Conservation (phyloP, 805 yeast genomes). For the Yamadazyma endophytica region DNA sequence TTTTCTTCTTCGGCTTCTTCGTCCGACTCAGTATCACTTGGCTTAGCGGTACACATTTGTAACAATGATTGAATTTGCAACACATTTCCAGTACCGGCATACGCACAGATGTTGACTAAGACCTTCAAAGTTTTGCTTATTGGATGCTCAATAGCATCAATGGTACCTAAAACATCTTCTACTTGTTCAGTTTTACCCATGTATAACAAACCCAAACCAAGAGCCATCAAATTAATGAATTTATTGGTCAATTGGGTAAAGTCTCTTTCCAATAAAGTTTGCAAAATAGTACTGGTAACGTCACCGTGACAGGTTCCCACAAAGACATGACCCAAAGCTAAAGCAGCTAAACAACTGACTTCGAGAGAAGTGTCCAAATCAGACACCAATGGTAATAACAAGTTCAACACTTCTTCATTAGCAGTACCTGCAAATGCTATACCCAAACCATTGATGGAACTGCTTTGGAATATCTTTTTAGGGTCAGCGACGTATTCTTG, state of each 20-base stretch:
- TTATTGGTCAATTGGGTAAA: constrained; percentile 72
- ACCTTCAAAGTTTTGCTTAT: constrained; percentile 85
- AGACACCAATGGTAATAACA: constrained; percentile 77
- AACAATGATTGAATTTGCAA: constrained; percentile 87
- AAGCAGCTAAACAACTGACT: constrained; percentile 78
- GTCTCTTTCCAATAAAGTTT: constrained; percentile 83
- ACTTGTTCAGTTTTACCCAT: constrained; percentile 93
- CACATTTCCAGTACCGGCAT: constrained; percentile 97
- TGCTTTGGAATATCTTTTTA: constrained; percentile 59
- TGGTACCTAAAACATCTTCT: constrained; percentile 90
- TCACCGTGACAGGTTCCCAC: constrained; percentile 97
- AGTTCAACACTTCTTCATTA: constrained; percentile 73
- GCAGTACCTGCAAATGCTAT: constrained; percentile 93
- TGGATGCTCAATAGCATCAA: constrained; percentile 94
- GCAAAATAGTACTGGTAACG: constrained; percentile 85
- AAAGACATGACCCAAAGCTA: constrained; percentile 89
- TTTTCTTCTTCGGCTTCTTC: constrained; percentile 55
- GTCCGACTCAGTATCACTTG: constrained; percentile 51
- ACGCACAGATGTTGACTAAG: constrained; percentile 87
- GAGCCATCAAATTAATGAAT: constrained; percentile 86
- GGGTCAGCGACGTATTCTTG: constrained; percentile 75
- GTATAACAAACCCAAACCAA: constrained; percentile 87
- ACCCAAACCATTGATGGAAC: constrained; percentile 90
- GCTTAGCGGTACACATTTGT: constrained; percentile 80
- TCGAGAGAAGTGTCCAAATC: constrained; percentile 74